Percentiles rank a stretch among this genome's conserved stretches.
Evolutionary conservation across 2,329 filamentous ascomycete genomes (phyloP).

Genomic region (Ophiostoma australiae): DNA sequence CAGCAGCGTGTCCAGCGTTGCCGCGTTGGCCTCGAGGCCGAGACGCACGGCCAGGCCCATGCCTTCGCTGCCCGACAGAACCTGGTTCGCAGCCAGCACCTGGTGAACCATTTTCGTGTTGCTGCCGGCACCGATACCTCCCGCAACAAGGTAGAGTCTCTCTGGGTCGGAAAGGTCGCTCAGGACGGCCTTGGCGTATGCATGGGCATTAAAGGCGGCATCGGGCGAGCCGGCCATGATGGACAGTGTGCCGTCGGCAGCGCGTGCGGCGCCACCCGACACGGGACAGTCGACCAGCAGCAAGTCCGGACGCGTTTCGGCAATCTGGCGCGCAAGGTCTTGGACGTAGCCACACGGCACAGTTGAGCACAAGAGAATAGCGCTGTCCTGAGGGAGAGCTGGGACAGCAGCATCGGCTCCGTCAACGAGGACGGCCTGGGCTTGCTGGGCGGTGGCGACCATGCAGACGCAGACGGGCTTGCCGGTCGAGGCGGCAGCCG

Average conservation of each 20-base stretch:
- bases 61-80: constrained; percentile 55
- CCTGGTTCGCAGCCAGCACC: constrained; percentile 59
- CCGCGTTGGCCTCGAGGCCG: constrained; percentile 45
- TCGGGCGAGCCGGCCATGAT: constrained; percentile 64
- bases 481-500: constrained; percentile 55
- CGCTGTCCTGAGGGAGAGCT: constrained; percentile 52
- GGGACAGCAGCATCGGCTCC: constrained; percentile 46
- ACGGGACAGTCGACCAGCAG: constrained; percentile 67
- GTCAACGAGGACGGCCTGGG: constrained; percentile 60
- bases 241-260: constrained; percentile 65
- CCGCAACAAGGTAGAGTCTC: constrained; percentile 60
- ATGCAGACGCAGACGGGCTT: constrained; percentile 64
- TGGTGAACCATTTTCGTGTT: constrained; percentile 63
- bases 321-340: constrained; percentile 54
- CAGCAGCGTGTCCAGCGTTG: constrained; percentile 41
- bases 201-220: constrained; percentile 54
- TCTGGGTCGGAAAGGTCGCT: constrained; percentile 55
- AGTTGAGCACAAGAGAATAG: constrained; percentile 64
- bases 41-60: constrained; percentile 55
- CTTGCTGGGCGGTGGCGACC: constrained; percentile 69
- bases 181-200: constrained; percentile 54
- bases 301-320: constrained; percentile 54
- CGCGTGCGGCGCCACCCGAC: constrained; percentile 63
- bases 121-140: constrained; percentile 55
- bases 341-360: constrained; percentile 63